Evolutionary conservation across 768 basidiomycete species (phyloP), one percentile per base, ranked within the genome.

Genomic region (Galerina sulciceps): DNA sequence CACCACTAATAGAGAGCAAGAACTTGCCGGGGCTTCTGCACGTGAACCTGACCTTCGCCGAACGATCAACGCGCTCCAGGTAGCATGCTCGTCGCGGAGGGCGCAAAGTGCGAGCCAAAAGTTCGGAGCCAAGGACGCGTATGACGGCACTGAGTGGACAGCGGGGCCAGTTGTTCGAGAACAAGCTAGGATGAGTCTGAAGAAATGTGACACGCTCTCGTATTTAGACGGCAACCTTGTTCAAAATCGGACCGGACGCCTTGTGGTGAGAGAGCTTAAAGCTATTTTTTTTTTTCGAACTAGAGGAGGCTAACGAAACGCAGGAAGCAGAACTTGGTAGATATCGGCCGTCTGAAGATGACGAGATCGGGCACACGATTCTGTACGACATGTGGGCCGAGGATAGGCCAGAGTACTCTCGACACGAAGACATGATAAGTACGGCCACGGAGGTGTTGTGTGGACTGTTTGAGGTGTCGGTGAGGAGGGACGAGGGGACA

Each of bases 61-160:
- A 61, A 78, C 84, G 18, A 86, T 94, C 60, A 80, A 81, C 65
- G 71, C 80, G 51, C 76, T 93, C 53, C 89, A 94, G 73, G 73
- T 88, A 58, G 66, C 72, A 65, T 81, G 79, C 68, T 65, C 72
- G n/a, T 65, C 63, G 42, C 52, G 34, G 31, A 36, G 18, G 6
- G 22, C 34, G 9, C 51, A 37, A 36, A 20, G 13, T 37, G 13
- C 13, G 37, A 31, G 4, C n/a, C 45, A 20, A 18, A 55, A 35
- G 10, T 31, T 41, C 26, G 26, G 26, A 31, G 26, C 26, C 8
- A 31, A 31, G 26, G 35, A 50, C 17, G 48, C n/a, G 35, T 11
- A 17, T 31, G 26, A 31, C 26, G 26, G 26, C 8, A 8, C 26
- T 31, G 5, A 5, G 26, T 3, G 5, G 8, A 31, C 26, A 1